Percentiles rank a stretch among this genome's conserved stretches.
Evolutionary conservation across 495 filamentous ascomycete species (phyloP).

Genomic region (Hypomontagnella monticulosa): DNA sequence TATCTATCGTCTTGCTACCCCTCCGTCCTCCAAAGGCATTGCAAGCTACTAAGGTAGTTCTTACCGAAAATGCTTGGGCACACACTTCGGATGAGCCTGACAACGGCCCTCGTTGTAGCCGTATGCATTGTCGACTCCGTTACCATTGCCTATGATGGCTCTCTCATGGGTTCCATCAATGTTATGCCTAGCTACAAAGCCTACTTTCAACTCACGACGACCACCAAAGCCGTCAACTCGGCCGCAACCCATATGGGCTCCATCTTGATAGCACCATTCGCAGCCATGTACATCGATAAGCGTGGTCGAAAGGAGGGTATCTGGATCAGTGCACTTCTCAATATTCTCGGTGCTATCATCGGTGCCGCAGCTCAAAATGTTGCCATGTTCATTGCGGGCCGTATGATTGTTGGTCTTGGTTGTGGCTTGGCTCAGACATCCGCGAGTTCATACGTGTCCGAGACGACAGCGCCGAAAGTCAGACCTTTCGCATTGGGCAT

Average conservation of each 20-base stretch:
- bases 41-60: no score
- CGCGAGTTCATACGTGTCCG: neutral
- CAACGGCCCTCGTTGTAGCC: neutral
- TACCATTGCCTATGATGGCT: neutral
- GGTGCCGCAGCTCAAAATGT: neutral
- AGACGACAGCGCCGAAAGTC: neutral
- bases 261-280: neutral
- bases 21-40: no score
- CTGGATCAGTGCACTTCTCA: neutral
- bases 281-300: neutral
- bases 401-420: neutral
- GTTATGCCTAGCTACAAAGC: neutral
- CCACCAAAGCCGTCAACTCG: neutral
- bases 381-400: neutral
- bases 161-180: constrained; percentile 3
- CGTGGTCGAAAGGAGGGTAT: neutral
- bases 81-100: neutral
- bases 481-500: neutral
- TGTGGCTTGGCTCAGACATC: neutral
- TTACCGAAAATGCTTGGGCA: no score
- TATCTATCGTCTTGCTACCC: no score
- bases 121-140: constrained; percentile 1
- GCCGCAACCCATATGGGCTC: neutral
- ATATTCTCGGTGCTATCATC: neutral
- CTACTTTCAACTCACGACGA: neutral